These are phyloP conservation scores for Pythium pectinolyticum DNA, from an alignment of 352 stramenopile genomes.

Conservation along the genomic window DNA sequence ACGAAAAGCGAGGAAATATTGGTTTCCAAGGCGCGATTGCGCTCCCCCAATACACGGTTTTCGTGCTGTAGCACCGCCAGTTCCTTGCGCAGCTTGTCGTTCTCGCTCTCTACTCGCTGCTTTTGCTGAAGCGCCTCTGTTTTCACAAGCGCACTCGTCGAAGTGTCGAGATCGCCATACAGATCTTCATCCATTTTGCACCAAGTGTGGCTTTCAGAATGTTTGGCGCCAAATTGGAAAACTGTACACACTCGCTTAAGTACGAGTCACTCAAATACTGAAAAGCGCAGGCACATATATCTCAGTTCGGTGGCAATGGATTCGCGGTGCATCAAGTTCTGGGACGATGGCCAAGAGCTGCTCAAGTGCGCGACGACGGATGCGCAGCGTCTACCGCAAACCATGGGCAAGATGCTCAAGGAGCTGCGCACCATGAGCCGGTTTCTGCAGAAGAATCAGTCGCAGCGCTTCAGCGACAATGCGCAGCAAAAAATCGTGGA, in stretches of 20 bases:
- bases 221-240: conserved; percentile 1
- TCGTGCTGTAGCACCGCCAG: conserved; percentile 62
- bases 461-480: conserved; percentile 71
- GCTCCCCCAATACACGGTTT: conserved; percentile 58
- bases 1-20: conserved; percentile 79
- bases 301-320: too few species aligned
- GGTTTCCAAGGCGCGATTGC: conserved; percentile 58
- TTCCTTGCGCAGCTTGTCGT: conserved; percentile 46
- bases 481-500: conserved; percentile 81
- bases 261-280: conserved; percentile 2
- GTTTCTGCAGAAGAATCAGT: conserved; percentile 81
- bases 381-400: conserved; percentile 29
- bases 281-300: too few species aligned
- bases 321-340: conserved; percentile 72
- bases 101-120: conserved; percentile 53
- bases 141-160: conserved; percentile 61
- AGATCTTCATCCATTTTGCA: conserved; percentile 49
- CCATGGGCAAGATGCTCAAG: conserved; percentile 60
- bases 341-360: conserved; percentile 68
- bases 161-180: conserved; percentile 84
- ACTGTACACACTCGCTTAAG: not conserved
- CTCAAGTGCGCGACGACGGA: conserved; percentile 32
- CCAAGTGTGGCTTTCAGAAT: not conserved
- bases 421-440: conserved; percentile 73
- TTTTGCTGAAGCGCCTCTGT: conserved; percentile 63